A percentile compares a stretch with the other conserved stretches of the same genome.
Conservation (phyloP, 257 asterid species). For the Solanum microdontum region DNA sequence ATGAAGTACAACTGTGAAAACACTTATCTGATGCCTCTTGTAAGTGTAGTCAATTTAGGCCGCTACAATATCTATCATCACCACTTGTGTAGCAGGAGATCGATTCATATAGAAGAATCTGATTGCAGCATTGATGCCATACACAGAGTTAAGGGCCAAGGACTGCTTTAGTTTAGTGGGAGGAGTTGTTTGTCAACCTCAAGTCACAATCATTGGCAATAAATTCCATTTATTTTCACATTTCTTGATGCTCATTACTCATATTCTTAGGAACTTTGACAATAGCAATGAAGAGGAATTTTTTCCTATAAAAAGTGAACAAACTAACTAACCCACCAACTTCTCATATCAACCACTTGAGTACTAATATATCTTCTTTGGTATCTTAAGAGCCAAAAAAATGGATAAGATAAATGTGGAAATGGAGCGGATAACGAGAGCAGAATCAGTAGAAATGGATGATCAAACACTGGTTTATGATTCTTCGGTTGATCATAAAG, state of each 20-base stretch:
- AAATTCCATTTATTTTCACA: neutral
- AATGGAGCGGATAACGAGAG: conserved; percentile 21
- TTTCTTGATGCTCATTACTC: neutral
- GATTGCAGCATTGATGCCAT: conserved; percentile 2
- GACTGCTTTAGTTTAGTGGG: neutral
- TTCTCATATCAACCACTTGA: neutral
- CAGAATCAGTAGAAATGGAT: conserved; percentile 21
- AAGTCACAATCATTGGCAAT: conserved; percentile 3
- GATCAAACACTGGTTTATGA: conserved; percentile 65
- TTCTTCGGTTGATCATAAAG: conserved; percentile 62
- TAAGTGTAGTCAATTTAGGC: neutral
- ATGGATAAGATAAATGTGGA: conserved; percentile 9
- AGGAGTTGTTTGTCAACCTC: neutral
- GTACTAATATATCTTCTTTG: neutral
- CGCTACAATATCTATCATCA: neutral
- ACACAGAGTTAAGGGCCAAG: neutral
- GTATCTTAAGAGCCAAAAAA: neutral
- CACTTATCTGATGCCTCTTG: neutral
- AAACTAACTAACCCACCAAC: conserved; percentile 3
- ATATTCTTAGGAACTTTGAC: neutral
- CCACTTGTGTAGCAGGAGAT: neutral
- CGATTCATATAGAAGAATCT: neutral
- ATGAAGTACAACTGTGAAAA: neutral
- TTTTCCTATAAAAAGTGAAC: conserved; percentile 22
- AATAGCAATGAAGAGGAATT: neutral